These are phyloP conservation scores for Forsythia viridissima DNA, from an alignment of 257 asterid genomes.

Conservation along the genomic window DNA sequence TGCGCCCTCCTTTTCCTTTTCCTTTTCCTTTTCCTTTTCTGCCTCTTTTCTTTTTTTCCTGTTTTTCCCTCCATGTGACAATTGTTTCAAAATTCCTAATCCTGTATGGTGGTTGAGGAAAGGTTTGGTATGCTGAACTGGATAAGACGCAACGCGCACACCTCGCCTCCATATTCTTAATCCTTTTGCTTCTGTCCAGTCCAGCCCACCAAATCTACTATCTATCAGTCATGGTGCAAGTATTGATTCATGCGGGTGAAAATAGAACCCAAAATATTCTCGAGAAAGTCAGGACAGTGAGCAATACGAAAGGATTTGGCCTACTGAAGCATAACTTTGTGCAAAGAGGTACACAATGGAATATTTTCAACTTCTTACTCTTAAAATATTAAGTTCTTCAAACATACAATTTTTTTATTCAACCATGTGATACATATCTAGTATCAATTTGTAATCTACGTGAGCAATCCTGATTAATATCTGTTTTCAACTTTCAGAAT, in stretches of 20 bases:
- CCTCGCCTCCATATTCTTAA: too few relatives aligned
- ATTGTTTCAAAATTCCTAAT: not conserved
- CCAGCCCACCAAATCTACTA: not conserved
- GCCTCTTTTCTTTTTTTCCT: too few relatives aligned
- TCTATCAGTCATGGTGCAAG: not conserved
- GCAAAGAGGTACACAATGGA: not conserved
- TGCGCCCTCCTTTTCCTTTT: slow-evolving; percentile 24
- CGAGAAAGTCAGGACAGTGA: not conserved
- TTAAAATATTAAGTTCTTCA: too few relatives aligned
- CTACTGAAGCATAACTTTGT: not conserved
- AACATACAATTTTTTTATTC: too few relatives aligned
- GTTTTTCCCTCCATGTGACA: not conserved
- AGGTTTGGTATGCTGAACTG: not conserved
- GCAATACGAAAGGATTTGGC: not conserved
- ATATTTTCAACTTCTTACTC: too few relatives aligned
- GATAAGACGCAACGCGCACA: not conserved
- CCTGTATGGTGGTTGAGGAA: not conserved
- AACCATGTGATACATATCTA: too few relatives aligned
- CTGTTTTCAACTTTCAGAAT: too few relatives aligned
- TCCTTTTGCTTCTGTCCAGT: not conserved
- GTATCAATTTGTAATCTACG: too few relatives aligned
- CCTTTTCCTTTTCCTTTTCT: not conserved
- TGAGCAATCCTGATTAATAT: too few relatives aligned
- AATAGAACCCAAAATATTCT: not conserved
- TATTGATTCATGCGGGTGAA: not conserved